Evolutionary conservation across 805 yeast species (phyloP).

Genomic region (Pichia occidentalis): DNA sequence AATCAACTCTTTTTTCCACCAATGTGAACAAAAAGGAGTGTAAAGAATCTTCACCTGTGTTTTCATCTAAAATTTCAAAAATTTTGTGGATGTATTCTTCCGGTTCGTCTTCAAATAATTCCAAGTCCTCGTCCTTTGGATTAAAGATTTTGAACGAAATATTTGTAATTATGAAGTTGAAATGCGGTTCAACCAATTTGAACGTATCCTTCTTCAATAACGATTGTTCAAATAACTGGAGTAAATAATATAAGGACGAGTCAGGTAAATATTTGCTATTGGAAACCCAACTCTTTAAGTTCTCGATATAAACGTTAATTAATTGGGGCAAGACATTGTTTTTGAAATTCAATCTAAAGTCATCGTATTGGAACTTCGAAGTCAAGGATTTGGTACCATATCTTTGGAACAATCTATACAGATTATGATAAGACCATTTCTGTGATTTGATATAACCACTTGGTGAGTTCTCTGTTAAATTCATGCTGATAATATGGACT

Average conservation of each 20-base stretch:
- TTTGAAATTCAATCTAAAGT: slow-evolving; percentile 50
- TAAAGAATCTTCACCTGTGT: slow-evolving; percentile 76
- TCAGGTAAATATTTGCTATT: slow-evolving; percentile 63
- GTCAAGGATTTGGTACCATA: slow-evolving; percentile 51
- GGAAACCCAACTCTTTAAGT: slow-evolving; percentile 69
- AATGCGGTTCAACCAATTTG: slow-evolving; percentile 63
- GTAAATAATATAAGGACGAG: slow-evolving; percentile 55
- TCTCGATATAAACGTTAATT: slow-evolving; percentile 53
- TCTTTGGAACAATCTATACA: slow-evolving; percentile 63
- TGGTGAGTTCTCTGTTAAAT: slow-evolving; percentile 47
- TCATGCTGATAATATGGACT: slow-evolving; percentile 55
- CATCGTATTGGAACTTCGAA: slow-evolving; percentile 48
- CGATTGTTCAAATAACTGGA: slow-evolving; percentile 57
- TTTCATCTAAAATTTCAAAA: slow-evolving; percentile 51
- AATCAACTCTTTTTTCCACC: slow-evolving; percentile 58
- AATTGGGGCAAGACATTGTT: slow-evolving; percentile 67
- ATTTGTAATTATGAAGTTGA: slow-evolving; percentile 56
- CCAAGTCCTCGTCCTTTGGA: slow-evolving; percentile 66
- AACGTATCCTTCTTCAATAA: slow-evolving; percentile 57
- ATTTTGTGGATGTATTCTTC: slow-evolving; percentile 80
- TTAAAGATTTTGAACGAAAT: slow-evolving; percentile 75
- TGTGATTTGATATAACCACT: slow-evolving; percentile 68
- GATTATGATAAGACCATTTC: slow-evolving; percentile 85
- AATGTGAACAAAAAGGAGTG: slow-evolving; percentile 62
- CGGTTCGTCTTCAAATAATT: slow-evolving; percentile 81